A percentile compares a stretch with the other conserved stretches of the same genome.
phyloP scores from a whole-genome alignment of 768 basidiomycete species.

The Russula compacta region DNA sequence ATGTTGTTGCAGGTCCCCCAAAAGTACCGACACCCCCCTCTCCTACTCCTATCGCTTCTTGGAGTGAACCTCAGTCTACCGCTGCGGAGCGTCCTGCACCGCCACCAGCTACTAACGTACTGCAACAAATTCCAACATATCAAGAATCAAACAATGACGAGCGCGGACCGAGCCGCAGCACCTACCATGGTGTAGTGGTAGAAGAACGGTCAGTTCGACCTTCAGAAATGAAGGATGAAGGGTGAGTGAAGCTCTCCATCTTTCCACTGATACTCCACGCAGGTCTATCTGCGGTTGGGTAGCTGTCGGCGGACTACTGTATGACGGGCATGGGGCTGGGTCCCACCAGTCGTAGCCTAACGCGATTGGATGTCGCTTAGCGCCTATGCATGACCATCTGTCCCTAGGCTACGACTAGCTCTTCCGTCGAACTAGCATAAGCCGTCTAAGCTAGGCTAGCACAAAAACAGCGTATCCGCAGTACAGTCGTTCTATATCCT shows the following conservation, averaged over 20 bases:
- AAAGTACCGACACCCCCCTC: background rate
- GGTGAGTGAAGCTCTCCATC: slow-evolving; percentile 48
- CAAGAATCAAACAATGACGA: slow-evolving; percentile 20
- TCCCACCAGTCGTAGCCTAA: slow-evolving; percentile 27
- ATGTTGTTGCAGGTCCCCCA: background rate
- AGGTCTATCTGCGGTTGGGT: slow-evolving; percentile 14
- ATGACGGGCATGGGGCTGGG: slow-evolving; percentile 17
- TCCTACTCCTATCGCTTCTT: slow-evolving; percentile 12
- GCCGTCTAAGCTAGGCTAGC: slow-evolving; percentile 52
- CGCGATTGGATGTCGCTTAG: slow-evolving; percentile 21
- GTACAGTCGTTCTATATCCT: slow-evolving; percentile 56
- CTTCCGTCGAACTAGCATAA: slow-evolving; percentile 22
- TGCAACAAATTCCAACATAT: slow-evolving; percentile 21
- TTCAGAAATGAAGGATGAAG: slow-evolving; percentile 94
- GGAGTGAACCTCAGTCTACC: slow-evolving; percentile 10
- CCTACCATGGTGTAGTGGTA: slow-evolving; percentile 26
- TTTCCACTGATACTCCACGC: slow-evolving; percentile 21
- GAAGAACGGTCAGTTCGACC: slow-evolving; percentile 61
- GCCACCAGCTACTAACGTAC: background rate
- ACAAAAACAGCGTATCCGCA: slow-evolving; percentile 35
- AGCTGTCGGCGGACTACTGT: slow-evolving; percentile 15
- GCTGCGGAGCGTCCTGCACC: background rate
- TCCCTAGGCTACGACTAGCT: slow-evolving; percentile 22
- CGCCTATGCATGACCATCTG: slow-evolving; percentile 15
- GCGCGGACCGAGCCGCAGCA: slow-evolving; percentile 27